Percentiles rank a stretch among this genome's conserved stretches.
These are phyloP conservation scores for Globisporangium mamillatum DNA, from an alignment of 352 stramenopile genomes.

Conservation along the genomic window DNA sequence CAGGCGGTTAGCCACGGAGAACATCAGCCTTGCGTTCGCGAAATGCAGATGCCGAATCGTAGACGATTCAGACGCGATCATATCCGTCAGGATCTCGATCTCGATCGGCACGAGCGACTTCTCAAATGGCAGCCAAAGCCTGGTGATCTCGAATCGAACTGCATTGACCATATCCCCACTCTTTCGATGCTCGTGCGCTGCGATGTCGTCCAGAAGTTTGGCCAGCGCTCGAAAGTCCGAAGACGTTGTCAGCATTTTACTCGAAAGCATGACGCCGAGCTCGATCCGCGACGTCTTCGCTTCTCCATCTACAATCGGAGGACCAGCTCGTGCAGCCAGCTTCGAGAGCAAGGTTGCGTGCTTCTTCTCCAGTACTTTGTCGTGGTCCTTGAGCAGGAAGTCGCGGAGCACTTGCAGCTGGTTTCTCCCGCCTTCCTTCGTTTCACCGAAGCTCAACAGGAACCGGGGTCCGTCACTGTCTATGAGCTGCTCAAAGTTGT, in stretches of 20 bases:
- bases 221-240: slow-evolving; percentile 1
- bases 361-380: background rate
- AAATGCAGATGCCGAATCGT: background rate
- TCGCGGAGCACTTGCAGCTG: background rate
- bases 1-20: background rate
- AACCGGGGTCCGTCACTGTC: too few relatives aligned
- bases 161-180: background rate
- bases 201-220: background rate
- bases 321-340: background rate
- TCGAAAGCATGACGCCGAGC: background rate
- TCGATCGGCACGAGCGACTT: background rate
- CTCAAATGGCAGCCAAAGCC: background rate
- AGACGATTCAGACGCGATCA: background rate
- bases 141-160: background rate
- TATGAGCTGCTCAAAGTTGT: too few relatives aligned
- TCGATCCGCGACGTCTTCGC: background rate
- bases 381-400: background rate
- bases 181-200: background rate
- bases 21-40: background rate
- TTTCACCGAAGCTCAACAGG: background rate
- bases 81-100: background rate
- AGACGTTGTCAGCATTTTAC: background rate
- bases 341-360: background rate
- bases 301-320: background rate
- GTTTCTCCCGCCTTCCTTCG: too few relatives aligned